phyloP scores from a whole-genome alignment of 1,284 basidiomycete genomes.

The Trichosporon asahii region DNA sequence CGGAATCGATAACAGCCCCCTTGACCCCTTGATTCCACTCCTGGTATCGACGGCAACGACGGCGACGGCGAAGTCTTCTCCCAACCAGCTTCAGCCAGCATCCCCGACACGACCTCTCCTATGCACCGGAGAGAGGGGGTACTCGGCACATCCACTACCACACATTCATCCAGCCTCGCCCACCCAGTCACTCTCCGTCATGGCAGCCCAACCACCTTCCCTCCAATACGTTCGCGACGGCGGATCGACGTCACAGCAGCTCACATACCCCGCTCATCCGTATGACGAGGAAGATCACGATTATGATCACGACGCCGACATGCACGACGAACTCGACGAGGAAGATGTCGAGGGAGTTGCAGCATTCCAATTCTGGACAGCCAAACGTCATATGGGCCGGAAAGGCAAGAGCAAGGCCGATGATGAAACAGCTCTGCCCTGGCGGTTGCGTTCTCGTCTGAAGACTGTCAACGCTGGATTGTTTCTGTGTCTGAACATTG shows the following conservation, averaged over 20 bases:
- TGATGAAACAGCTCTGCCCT: conserved; percentile 52
- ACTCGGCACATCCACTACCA: conserved; percentile 3
- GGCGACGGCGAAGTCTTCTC: not conserved
- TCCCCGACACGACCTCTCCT: conserved; percentile 7
- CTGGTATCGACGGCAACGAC: conserved; percentile 1
- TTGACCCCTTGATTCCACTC: not conserved
- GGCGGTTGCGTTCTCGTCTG: conserved; percentile 77
- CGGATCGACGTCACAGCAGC: conserved; percentile 46
- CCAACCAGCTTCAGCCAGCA: conserved; percentile 4
- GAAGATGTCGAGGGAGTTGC: conserved; percentile 27
- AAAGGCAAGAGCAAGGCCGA: conserved; percentile 38
- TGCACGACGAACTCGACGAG: conserved; percentile 32
- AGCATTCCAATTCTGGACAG: conserved; percentile 50
- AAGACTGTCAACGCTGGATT: conserved; percentile 89
- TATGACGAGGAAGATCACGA: conserved; percentile 30
- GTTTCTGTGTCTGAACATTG: conserved; percentile 95
- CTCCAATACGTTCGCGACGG: conserved; percentile 48
- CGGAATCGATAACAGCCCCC: not conserved
- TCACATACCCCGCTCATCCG: conserved; percentile 38
- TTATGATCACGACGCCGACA: conserved; percentile 30
- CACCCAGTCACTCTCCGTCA: conserved; percentile 1
- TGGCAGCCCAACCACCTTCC: conserved; percentile 31
- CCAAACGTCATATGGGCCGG: conserved; percentile 46
- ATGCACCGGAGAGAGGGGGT: conserved; percentile 3
- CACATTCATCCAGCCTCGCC: not conserved